Evolutionary conservation across 805 yeast species (phyloP).

Genomic region (Nakazawaea wyomingensis): DNA sequence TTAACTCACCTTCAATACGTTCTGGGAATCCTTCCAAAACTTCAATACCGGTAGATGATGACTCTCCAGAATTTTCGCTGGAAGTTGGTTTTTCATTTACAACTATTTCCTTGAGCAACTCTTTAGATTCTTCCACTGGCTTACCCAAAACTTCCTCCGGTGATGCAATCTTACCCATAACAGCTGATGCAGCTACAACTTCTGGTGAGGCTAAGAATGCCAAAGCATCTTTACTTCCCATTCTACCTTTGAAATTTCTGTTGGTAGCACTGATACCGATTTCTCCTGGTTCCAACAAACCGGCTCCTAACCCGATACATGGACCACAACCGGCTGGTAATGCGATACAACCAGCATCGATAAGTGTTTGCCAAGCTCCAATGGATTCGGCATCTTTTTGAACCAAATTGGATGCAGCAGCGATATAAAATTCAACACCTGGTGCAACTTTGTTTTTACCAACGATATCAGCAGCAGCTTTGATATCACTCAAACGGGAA

Average conservation of each 20-base stretch:
- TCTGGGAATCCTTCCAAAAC: constrained; percentile 90
- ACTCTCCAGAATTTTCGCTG: constrained; percentile 23
- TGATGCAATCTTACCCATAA: constrained; percentile 88
- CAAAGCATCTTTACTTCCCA: constrained; percentile 96
- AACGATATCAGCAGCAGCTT: constrained; percentile 89
- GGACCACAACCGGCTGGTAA: constrained; percentile 99
- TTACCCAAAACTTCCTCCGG: constrained; percentile 79
- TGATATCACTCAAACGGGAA: constrained; percentile 85
- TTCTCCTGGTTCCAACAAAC: constrained; percentile 90
- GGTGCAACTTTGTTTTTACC: constrained; percentile 78
- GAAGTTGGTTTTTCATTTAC: constrained; percentile 27
- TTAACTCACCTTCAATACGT: constrained; percentile 82
- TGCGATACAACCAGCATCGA: constrained; percentile 92
- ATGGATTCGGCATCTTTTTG: constrained; percentile 85
- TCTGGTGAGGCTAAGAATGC: constrained; percentile 97
- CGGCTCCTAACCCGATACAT: constrained; percentile 96
- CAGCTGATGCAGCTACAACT: constrained; percentile 97
- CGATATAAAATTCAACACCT: constrained; percentile 92
- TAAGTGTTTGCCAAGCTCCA: constrained; percentile 88
- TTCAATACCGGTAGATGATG: constrained; percentile 47
- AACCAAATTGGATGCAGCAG: constrained; percentile 93
- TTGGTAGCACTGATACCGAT: constrained; percentile 98
- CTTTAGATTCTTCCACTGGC: constrained; percentile 40
- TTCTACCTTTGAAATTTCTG: constrained; percentile 97
- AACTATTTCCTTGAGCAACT: constrained; percentile 40